Evolutionary conservation across 805 yeast genomes (phyloP).

Genomic region (Nakazawaea laoshanensis): DNA sequence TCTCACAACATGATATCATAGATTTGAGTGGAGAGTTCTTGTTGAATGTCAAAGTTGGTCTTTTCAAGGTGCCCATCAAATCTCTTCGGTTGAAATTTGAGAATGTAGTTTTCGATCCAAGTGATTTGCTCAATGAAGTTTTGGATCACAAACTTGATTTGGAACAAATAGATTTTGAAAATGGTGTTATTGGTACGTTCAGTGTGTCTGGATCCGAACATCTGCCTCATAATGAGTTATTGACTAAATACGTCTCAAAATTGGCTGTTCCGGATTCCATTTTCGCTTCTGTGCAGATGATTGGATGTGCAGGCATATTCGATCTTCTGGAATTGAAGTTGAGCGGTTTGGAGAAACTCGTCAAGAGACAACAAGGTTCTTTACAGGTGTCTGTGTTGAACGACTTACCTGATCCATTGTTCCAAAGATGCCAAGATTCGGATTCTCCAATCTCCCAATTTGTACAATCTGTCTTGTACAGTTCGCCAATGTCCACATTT

Average conservation of each 20-base stretch:
- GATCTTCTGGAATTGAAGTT: slow-evolving; percentile 1
- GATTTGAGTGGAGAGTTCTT: slow-evolving; percentile 3
- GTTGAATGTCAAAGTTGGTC: slow-evolving; percentile 7
- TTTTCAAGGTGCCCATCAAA: slow-evolving; percentile 3
- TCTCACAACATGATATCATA: background rate
- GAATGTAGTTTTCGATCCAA: slow-evolving; percentile 4
- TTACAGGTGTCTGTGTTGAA: slow-evolving; percentile 1
- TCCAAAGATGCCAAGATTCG: background rate
- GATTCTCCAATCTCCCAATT: slow-evolving; percentile 2
- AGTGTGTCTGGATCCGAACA: too few relatives aligned
- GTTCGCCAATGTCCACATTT: background rate
- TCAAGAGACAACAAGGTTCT: background rate
- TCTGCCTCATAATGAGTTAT: background rate
- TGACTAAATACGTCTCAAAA: slow-evolving; percentile 1
- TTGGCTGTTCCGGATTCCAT: slow-evolving; percentile 1
- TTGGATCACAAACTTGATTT: background rate
- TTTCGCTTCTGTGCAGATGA: slow-evolving; percentile 1
- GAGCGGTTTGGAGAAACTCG: slow-evolving; percentile 1
- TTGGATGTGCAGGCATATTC: background rate
- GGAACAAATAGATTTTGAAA: background rate
- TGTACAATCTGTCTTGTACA: slow-evolving; percentile 5
- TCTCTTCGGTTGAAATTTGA: slow-evolving; percentile 2
- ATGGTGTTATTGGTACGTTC: slow-evolving; percentile 1
- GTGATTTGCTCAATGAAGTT: slow-evolving; percentile 5
- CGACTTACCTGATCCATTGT: background rate